phyloP scores from a whole-genome alignment of 2,329 filamentous ascomycete species.

The Aspergillus costaricaensis region DNA sequence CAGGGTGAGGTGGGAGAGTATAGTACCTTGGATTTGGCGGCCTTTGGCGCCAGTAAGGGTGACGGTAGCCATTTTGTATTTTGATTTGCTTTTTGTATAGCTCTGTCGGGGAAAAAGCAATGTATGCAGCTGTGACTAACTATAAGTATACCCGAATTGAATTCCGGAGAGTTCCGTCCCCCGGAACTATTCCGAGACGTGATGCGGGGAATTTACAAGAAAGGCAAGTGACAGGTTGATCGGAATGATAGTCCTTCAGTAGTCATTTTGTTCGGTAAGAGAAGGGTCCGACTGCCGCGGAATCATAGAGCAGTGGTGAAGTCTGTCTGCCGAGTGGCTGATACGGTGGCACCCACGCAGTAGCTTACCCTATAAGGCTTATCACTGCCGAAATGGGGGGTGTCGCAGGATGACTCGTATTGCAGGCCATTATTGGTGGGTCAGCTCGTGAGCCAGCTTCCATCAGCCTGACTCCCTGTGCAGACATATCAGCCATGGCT shows the following conservation, averaged over 20 bases:
- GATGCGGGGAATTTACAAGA: too few relatives aligned
- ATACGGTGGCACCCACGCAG: background rate
- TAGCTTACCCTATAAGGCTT: background rate
- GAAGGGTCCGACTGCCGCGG: too few relatives aligned
- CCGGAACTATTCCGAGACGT: too few relatives aligned
- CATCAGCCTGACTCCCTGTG: background rate
- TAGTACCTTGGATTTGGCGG: background rate
- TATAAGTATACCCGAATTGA: too few relatives aligned
- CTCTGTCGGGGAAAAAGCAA: too few relatives aligned
- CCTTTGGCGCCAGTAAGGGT: constrained; percentile 4
- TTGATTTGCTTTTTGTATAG: background rate
- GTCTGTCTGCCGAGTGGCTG: background rate
- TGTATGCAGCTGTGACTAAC: too few relatives aligned
- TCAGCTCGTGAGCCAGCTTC: background rate
- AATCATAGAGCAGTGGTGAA: too few relatives aligned
- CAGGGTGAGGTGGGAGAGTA: too few relatives aligned
- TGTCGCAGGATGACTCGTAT: background rate
- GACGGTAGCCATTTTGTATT: background rate
- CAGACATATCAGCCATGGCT: background rate
- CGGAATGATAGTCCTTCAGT: too few relatives aligned
- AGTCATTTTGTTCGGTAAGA: too few relatives aligned
- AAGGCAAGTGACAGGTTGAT: too few relatives aligned
- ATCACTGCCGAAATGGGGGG: background rate
- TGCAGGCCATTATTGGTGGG: background rate
- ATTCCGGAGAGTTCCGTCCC: too few relatives aligned